A percentile compares a stretch with the other conserved stretches of the same genome.
Evolutionary conservation across 495 filamentous ascomycete species (phyloP).

Genomic region (Annulohypoxylon maeteangense): DNA sequence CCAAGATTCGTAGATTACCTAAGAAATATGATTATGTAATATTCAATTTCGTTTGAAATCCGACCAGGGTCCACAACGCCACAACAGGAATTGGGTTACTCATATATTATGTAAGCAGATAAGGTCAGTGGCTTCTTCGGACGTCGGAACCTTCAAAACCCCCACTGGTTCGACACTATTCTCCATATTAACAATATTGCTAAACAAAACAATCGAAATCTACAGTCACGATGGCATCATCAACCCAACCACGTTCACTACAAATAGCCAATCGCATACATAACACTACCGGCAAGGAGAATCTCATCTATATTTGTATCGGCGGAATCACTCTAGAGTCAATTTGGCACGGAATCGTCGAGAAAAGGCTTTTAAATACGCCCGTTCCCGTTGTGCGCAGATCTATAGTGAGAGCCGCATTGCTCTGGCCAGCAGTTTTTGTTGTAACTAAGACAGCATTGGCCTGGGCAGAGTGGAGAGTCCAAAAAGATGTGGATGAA

Average conservation of each 20-base stretch:
- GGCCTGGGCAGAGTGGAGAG: slow-evolving; percentile 39
- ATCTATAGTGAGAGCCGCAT: slow-evolving; percentile 21
- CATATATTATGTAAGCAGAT: too few species aligned
- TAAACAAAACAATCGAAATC: neutral
- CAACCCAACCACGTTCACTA: slow-evolving; percentile 33
- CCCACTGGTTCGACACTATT: too few species aligned
- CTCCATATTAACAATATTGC: neutral
- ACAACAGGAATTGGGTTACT: too few species aligned
- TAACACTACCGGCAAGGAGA: slow-evolving; percentile 30
- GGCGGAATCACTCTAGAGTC: slow-evolving; percentile 32
- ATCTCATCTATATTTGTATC: slow-evolving; percentile 24
- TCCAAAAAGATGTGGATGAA: slow-evolving; percentile 6
- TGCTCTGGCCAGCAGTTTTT: slow-evolving; percentile 29
- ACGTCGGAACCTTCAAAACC: too few species aligned
- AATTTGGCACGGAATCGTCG: slow-evolving; percentile 30
- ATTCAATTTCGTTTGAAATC: too few species aligned
- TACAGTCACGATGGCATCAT: slow-evolving; percentile 19
- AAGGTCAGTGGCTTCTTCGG: too few species aligned
- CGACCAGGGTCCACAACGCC: too few species aligned
- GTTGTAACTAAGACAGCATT: slow-evolving; percentile 13
- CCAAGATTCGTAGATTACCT: neutral
- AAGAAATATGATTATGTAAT: too few species aligned
- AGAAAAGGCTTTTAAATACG: slow-evolving; percentile 30
- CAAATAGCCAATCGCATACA: slow-evolving; percentile 41
- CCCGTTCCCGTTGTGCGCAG: slow-evolving; percentile 18